Conservation (phyloP, 73 alveolate genomes). For the Paramecium octaurelia region DNA sequence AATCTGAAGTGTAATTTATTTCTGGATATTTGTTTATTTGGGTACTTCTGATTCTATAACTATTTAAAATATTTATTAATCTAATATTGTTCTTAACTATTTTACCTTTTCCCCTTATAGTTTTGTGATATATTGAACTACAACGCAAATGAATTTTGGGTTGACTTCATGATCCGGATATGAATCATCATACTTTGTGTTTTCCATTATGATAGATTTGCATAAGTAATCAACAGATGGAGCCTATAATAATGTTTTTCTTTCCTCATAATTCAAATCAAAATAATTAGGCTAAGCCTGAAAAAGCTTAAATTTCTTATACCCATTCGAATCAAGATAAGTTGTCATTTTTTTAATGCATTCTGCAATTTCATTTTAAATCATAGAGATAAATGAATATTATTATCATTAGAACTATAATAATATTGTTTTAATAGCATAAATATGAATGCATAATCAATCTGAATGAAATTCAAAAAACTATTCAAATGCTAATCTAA, state of each 20-base stretch:
- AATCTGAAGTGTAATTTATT: conserved; percentile 51
- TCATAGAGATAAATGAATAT: background rate
- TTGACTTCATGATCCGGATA: background rate
- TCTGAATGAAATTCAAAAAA: background rate
- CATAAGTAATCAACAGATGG: conserved; percentile 51
- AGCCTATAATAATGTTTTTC: conserved; percentile 12
- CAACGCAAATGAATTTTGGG: conserved; percentile 47
- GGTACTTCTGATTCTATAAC: background rate
- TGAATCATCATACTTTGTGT: background rate
- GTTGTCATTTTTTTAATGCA: background rate
- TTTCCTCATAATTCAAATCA: conserved; percentile 21
- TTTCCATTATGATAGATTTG: conserved; percentile 22
- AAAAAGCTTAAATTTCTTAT: conserved; percentile 6
- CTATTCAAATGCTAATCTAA: background rate
- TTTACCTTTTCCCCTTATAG: conserved; percentile 30
- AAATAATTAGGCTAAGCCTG: conserved; percentile 11
- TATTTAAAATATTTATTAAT: conserved; percentile 16
- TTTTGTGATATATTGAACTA: conserved; percentile 35
- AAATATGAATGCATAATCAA: background rate
- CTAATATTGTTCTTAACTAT: background rate
- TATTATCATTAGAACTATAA: background rate
- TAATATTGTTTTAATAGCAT: too few relatives aligned
- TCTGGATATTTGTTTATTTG: background rate
- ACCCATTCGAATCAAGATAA: background rate
- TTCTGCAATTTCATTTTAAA: background rate